These are phyloP conservation scores for Physocladia obscura DNA, from an alignment of 192 early-diverging fungal species.

Conservation along the genomic window DNA sequence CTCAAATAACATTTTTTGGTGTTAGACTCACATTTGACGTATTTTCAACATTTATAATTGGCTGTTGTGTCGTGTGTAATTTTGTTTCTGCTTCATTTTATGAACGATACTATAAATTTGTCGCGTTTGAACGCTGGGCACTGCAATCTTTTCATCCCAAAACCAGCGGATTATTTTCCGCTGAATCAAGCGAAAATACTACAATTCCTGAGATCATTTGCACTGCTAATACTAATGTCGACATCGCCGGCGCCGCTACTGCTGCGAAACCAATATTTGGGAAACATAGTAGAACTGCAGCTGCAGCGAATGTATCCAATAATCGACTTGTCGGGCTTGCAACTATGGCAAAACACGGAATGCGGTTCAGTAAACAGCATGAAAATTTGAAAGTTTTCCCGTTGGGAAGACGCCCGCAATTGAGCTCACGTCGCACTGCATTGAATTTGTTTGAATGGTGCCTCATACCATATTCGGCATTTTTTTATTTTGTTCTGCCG, in stretches of 20 bases:
- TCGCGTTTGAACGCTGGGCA: constrained; percentile 52
- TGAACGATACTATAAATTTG: constrained; percentile 54
- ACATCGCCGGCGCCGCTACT: background rate
- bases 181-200: no score
- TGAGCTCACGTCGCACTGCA: constrained; percentile 34
- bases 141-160: constrained; percentile 40
- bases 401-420: constrained; percentile 44
- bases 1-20: constrained; percentile 36
- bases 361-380: constrained; percentile 2
- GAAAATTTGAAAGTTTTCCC: constrained; percentile 38
- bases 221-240: no score
- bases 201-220: no score
- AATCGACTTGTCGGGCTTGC: constrained; percentile 25
- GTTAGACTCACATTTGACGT: constrained; percentile 33
- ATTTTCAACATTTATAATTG: constrained; percentile 18
- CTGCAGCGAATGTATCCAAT: constrained; percentile 11
- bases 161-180: constrained; percentile 16
- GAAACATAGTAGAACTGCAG: background rate
- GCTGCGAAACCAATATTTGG: background rate
- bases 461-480: constrained; percentile 42
- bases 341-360: constrained; percentile 23
- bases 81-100: constrained; percentile 48
- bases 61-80: constrained; percentile 41
- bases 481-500: constrained; percentile 48
- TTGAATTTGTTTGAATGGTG: constrained; percentile 44